phyloP scores from a whole-genome alignment of 164 flowering plant genomes.

The Nymphaea colorata region DNA sequence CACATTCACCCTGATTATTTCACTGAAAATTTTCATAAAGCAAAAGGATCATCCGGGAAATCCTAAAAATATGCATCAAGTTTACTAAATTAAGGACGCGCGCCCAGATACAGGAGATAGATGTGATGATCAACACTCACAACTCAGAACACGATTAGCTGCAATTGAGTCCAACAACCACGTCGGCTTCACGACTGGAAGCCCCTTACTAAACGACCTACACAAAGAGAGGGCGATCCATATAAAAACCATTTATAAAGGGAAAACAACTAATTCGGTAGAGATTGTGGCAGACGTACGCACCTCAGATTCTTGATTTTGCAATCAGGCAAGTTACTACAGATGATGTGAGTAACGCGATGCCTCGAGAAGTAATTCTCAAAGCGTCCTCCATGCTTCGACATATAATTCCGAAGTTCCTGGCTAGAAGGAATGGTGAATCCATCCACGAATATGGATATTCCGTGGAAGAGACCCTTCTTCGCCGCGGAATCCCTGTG shows the following conservation, averaged over 20 bases:
- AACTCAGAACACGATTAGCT: conserved; percentile 67
- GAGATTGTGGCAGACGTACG: too few relatives aligned
- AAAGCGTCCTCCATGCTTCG: conserved; percentile 77
- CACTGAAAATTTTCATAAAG: too few relatives aligned
- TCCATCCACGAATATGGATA: conserved; percentile 90
- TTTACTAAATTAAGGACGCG: too few relatives aligned
- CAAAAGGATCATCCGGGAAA: too few relatives aligned
- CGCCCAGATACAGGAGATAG: too few relatives aligned
- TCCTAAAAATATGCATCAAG: too few relatives aligned
- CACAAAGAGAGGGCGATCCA: conserved; percentile 1
- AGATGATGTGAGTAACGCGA: conserved; percentile 80
- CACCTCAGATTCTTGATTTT: conserved; percentile 81
- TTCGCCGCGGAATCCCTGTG: conserved; percentile 21
- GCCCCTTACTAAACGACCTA: conserved; percentile 87
- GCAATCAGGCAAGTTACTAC: conserved; percentile 91
- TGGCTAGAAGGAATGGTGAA: conserved; percentile 85
- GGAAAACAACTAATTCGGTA: not conserved
- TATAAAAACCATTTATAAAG: not conserved
- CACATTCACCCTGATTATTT: too few relatives aligned
- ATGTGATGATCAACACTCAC: conserved; percentile 26
- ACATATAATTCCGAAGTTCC: conserved; percentile 75
- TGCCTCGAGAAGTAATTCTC: conserved; percentile 91
- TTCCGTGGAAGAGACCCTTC: conserved; percentile 55
- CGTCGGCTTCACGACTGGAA: conserved; percentile 82
- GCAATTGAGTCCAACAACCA: conserved; percentile 81